A percentile compares a stretch with the other conserved stretches of the same genome.
phyloP scores from a whole-genome alignment of 495 filamentous ascomycete genomes.

The Friedmanniomyces endolithicus region DNA sequence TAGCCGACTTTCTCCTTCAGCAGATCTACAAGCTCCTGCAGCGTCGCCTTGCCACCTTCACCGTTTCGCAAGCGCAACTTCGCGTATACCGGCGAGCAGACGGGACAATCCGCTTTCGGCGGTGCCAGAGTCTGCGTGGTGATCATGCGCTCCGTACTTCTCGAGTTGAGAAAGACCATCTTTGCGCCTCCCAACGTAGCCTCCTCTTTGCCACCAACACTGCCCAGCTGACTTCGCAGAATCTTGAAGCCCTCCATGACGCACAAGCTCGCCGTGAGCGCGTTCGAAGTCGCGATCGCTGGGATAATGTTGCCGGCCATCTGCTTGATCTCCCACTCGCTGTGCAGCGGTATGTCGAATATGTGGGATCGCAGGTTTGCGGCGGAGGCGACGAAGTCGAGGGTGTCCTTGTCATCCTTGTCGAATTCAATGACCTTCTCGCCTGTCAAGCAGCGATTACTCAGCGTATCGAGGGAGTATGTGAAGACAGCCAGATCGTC shows the following conservation, averaged over 20 bases:
- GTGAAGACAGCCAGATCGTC: slow-evolving; percentile 82
- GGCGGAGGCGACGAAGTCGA: slow-evolving; percentile 86
- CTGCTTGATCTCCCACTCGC: slow-evolving; percentile 94
- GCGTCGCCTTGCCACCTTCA: slow-evolving; percentile 50
- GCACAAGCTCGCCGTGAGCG: slow-evolving; percentile 85
- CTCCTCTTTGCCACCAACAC: slow-evolving; percentile 3
- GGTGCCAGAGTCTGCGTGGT: slow-evolving; percentile 58
- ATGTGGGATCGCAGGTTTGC: slow-evolving; percentile 76
- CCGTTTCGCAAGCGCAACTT: slow-evolving; percentile 52
- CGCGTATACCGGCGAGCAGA: slow-evolving; percentile 64
- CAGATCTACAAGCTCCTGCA: slow-evolving; percentile 71
- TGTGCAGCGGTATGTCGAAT: slow-evolving; percentile 77
- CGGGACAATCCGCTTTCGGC: slow-evolving; percentile 68
- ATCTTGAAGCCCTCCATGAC: slow-evolving; percentile 92
- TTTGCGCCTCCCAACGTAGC: slow-evolving; percentile 17
- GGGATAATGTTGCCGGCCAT: slow-evolving; percentile 99
- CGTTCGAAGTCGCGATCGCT: slow-evolving; percentile 95
- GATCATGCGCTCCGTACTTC: slow-evolving; percentile 55
- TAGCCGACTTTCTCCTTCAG: slow-evolving; percentile 62
- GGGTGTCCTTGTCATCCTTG: slow-evolving; percentile 90
- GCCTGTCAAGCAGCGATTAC: slow-evolving; percentile 52
- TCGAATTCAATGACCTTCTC: slow-evolving; percentile 71
- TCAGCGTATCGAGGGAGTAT: slow-evolving; percentile 66
- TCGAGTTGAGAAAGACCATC: slow-evolving; percentile 64
- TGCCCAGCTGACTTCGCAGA: slow-evolving; percentile 34